Evolutionary conservation across 768 basidiomycete genomes (phyloP).

Genomic region (Trametes sanguinea): DNA sequence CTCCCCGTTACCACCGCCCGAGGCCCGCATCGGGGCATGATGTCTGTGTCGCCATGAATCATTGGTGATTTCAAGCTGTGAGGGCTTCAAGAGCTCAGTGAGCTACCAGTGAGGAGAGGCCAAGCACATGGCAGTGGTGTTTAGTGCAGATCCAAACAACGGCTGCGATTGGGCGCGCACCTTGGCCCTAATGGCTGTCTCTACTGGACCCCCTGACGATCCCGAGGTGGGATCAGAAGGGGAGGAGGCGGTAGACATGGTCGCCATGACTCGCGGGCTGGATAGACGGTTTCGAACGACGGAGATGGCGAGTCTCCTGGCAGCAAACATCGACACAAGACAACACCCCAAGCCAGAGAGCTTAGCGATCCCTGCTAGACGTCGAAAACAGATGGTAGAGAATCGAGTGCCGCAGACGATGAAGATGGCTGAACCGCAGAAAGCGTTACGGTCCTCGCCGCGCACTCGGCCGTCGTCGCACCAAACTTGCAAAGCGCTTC

Average conservation of each 20-base stretch:
- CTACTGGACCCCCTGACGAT: constrained; percentile 49
- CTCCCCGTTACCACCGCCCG: constrained; percentile 69
- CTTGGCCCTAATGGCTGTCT: constrained; percentile 63
- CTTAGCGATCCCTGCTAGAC: neutral
- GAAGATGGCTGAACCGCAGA: neutral
- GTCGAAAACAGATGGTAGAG: too few species aligned
- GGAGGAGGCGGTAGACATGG: constrained; percentile 16
- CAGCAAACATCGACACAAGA: constrained; percentile 15
- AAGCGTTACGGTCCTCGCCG: too few species aligned
- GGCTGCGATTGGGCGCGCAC: constrained; percentile 34
- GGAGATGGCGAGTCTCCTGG: constrained; percentile 23
- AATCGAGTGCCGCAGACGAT: neutral
- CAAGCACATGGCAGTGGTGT: neutral
- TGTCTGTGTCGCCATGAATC: constrained; percentile 87
- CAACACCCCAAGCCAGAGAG: neutral
- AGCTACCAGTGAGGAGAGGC: constrained; percentile 47
- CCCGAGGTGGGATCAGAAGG: constrained; percentile 11
- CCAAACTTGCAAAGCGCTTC: too few species aligned
- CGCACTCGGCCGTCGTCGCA: too few species aligned
- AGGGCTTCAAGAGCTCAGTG: constrained; percentile 58
- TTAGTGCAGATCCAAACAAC: neutral
- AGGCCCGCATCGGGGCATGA: constrained; percentile 77
- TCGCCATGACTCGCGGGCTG: constrained; percentile 18
- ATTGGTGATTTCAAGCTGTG: constrained; percentile 67
- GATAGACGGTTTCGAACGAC: constrained; percentile 24